phyloP scores from a whole-genome alignment of 495 filamentous ascomycete species.

The Xylaria longipes region DNA sequence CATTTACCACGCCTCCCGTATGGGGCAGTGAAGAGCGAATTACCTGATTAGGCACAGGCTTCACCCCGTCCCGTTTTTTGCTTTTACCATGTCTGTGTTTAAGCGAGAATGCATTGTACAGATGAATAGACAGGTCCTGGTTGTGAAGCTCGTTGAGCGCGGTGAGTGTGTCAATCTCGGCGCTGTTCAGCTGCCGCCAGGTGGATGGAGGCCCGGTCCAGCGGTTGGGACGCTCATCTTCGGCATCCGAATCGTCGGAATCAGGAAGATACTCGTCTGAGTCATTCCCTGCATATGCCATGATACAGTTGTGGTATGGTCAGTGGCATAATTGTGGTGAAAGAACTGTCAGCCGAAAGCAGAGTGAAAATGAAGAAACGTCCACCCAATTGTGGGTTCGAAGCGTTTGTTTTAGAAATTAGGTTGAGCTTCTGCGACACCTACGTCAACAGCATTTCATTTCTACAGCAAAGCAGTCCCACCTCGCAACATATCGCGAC shows the following conservation, averaged over 20 bases:
- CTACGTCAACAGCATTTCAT: not conserved
- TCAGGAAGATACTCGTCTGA: conserved; percentile 32
- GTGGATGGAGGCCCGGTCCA: conserved; percentile 63
- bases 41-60: conserved; percentile 27
- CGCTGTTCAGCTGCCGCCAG: conserved; percentile 64
- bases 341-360: not conserved
- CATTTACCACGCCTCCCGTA: not conserved
- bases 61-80: conserved; percentile 16
- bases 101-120: conserved; percentile 75
- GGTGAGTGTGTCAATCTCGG: conserved; percentile 63
- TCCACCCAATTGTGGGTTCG: conserved; percentile 20
- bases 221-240: conserved; percentile 53
- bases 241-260: conserved; percentile 39
- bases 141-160: conserved; percentile 63
- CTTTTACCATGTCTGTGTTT: conserved; percentile 43
- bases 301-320: not conserved
- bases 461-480: not conserved
- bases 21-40: not conserved
- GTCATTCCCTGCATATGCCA: conserved; percentile 32
- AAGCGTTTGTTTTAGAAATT: not conserved
- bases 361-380: not conserved
- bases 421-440: conserved; percentile 2
- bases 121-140: conserved; percentile 71
- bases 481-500: not conserved
- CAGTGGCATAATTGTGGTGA: not conserved